These are phyloP conservation scores for Pelargonium cotyledonis DNA, from an alignment of 441 rosid genomes.

Conservation along the genomic window DNA sequence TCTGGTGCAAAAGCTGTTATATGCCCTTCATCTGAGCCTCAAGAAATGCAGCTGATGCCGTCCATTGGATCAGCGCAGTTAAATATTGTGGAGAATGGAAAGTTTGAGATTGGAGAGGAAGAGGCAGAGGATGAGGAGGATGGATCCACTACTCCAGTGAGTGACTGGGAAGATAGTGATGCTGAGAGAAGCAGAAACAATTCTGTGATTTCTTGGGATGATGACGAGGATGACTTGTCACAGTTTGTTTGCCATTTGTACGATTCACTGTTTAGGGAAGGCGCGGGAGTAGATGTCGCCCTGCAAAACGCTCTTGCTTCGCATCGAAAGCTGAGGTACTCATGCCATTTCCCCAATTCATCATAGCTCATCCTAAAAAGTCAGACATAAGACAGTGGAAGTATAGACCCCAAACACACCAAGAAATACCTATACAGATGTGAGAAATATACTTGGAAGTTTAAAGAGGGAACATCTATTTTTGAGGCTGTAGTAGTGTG, in stretches of 20 bases:
- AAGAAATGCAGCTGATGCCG: constrained; percentile 41
- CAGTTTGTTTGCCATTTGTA: constrained; percentile 66
- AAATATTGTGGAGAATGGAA: constrained; percentile 49
- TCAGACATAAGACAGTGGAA: neutral
- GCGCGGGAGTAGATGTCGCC: constrained; percentile 58
- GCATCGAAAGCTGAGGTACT: constrained; percentile 3
- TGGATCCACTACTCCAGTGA: constrained; percentile 52
- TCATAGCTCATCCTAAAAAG: neutral
- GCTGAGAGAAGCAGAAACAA: constrained; percentile 39
- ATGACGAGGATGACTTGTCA: constrained; percentile 68
- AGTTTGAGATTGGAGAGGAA: constrained; percentile 90
- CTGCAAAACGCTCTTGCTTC: constrained; percentile 57
- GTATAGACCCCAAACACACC: neutral
- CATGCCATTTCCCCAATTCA: neutral
- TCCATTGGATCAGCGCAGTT: constrained; percentile 48
- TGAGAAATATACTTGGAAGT: constrained; percentile 1
- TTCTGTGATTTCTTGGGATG: constrained; percentile 56
- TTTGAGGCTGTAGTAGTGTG: neutral
- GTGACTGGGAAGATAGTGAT: constrained; percentile 97
- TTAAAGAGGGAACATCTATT: neutral
- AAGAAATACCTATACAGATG: neutral
- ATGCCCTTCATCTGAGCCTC: constrained; percentile 69
- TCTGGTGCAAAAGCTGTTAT: constrained; percentile 87
- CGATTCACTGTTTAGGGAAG: constrained; percentile 60
- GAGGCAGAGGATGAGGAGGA: constrained; percentile 56